These are phyloP conservation scores for Myochromella boudieri DNA, from an alignment of 768 basidiomycete species.

Conservation along the genomic window DNA sequence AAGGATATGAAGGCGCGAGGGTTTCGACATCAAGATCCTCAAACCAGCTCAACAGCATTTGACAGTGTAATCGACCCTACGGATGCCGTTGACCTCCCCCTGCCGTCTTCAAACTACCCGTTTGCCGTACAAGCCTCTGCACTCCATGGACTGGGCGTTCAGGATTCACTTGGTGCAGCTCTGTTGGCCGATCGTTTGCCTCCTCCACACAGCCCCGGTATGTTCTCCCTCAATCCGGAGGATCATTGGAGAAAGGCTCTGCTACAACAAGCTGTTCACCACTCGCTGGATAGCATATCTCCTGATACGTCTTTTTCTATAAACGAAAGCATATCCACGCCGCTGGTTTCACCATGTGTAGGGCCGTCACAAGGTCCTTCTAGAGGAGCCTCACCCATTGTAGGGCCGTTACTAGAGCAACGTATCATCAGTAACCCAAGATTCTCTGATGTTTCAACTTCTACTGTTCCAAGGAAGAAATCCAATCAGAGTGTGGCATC, in stretches of 20 bases:
- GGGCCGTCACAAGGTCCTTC: constrained; percentile 8
- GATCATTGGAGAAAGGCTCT: constrained; percentile 77
- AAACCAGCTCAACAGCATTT: constrained; percentile 34
- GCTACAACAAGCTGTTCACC: constrained; percentile 75
- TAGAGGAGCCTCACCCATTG: constrained; percentile 21
- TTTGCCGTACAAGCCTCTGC: constrained; percentile 78
- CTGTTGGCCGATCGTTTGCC: constrained; percentile 74
- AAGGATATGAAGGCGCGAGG: constrained; percentile 64
- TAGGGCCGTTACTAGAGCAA: constrained; percentile 38
- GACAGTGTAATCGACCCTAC: constrained; percentile 79
- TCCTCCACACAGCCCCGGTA: constrained; percentile 60
- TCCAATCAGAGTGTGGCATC: constrained; percentile 28
- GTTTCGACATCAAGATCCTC: constrained; percentile 41
- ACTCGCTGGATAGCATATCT: constrained; percentile 59
- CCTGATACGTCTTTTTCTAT: constrained; percentile 47
- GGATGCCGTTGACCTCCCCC: constrained; percentile 78
- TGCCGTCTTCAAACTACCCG: constrained; percentile 64
- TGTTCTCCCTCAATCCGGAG: constrained; percentile 53
- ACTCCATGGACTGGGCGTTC: constrained; percentile 67
- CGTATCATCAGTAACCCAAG: constrained; percentile 42
- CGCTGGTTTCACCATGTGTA: constrained; percentile 33
- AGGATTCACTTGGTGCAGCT: constrained; percentile 74
- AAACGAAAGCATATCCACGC: constrained; percentile 33
- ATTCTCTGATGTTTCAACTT: constrained; percentile 21
- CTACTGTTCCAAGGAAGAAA: constrained; percentile 25